phyloP scores from a whole-genome alignment of 2,329 filamentous ascomycete species.

The Penicillium aurantiogriseum region DNA sequence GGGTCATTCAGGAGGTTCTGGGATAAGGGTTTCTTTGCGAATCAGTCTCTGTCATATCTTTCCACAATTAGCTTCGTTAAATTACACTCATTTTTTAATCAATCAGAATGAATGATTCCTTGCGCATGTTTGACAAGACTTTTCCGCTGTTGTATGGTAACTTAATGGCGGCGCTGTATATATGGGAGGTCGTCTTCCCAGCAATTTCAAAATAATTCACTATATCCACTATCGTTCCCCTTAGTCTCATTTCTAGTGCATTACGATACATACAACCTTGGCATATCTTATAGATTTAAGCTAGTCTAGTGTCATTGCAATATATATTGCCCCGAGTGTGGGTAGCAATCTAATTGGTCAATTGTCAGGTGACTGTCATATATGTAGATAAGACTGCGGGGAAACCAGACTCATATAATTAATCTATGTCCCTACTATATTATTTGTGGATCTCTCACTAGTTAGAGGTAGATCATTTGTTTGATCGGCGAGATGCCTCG shows the following conservation, averaged over 20 bases:
- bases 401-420: conserved; percentile 2
- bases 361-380: conserved; percentile 18
- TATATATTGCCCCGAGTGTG: neutral
- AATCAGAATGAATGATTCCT: neutral
- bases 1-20: conserved; percentile 42
- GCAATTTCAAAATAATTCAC: neutral
- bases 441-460: neutral
- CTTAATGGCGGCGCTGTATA: neutral
- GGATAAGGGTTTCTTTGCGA: conserved; percentile 6
- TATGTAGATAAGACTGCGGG: conserved; percentile 14
- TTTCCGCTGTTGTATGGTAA: neutral
- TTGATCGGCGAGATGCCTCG: conserved; percentile 13
- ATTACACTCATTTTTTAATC: neutral
- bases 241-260: too few species aligned
- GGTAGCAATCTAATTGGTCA: neutral
- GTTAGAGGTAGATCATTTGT: neutral
- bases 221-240: neutral
- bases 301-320: neutral
- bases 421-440: neutral
- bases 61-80: neutral
- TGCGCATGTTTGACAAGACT: too few species aligned
- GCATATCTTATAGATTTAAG: neutral
- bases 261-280: neutral
- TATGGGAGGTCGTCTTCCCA: neutral
- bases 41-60: neutral